These are phyloP conservation scores for Hygrophorus pudorinus DNA, from an alignment of 768 basidiomycete species.

Conservation along the genomic window DNA sequence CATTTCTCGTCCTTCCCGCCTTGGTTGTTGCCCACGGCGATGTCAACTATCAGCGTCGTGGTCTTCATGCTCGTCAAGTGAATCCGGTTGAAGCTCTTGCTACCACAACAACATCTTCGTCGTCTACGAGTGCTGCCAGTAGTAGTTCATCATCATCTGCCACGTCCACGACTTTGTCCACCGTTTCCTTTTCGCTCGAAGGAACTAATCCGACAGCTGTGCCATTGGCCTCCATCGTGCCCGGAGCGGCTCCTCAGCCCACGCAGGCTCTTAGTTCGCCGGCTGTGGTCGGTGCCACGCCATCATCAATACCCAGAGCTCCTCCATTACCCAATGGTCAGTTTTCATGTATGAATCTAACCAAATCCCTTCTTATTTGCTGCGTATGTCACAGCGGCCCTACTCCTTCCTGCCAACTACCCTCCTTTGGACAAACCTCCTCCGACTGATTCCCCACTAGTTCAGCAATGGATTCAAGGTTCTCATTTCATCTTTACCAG, in stretches of 20 bases:
- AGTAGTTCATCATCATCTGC: constrained; percentile 11
- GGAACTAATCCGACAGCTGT: constrained; percentile 53
- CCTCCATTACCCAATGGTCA: constrained; percentile 50
- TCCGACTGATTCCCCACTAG: constrained; percentile 49
- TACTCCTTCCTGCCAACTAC: constrained; percentile 44
- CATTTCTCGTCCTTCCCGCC: constrained; percentile 27
- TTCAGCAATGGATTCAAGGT: constrained; percentile 55
- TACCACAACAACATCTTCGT: constrained; percentile 2
- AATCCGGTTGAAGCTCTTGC: too few species aligned
- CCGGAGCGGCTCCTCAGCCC: constrained; percentile 28
- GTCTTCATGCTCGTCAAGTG: constrained; percentile 8
- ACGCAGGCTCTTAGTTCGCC: constrained; percentile 39
- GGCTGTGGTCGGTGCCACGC: constrained; percentile 37
- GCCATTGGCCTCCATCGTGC: constrained; percentile 40
- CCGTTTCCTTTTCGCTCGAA: constrained; percentile 33
- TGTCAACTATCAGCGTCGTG: constrained; percentile 5
- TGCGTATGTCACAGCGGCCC: constrained; percentile 22
- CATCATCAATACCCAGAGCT: constrained; percentile 43
- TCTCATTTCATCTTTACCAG: too few species aligned
- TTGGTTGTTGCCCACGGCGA: constrained; percentile 29
- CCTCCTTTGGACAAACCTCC: constrained; percentile 57
- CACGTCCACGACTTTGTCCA: constrained; percentile 17
- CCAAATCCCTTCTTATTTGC: constrained; percentile 1
- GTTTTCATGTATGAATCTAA: constrained; percentile 5
- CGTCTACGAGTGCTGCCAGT: constrained; percentile 8